Evolutionary conservation across 179 eudicot genomes (phyloP), one percentile per base, ranked within the genome.

Genomic region (Spinacia oleracea): DNA sequence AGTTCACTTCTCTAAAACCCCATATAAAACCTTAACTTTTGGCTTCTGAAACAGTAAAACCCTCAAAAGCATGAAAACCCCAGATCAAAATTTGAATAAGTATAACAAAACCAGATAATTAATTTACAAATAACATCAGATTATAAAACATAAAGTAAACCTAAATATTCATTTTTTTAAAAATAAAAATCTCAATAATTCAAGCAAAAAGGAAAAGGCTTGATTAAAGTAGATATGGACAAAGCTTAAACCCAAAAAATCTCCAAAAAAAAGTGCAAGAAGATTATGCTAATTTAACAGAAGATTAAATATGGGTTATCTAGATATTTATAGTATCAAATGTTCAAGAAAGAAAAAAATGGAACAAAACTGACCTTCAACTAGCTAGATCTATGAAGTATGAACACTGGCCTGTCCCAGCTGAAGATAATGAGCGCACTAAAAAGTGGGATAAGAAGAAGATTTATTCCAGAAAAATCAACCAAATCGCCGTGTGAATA

Each of bases 1-100:
- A 78, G 29, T 67, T 77, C 82, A 79, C 81, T 59, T 38, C 20
- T 67, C 62, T 58, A 46, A 78, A 68, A 55, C 68, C 78, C 75
- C 63, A 69, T 7, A 21, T 45, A 72, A n/a, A 45, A 23, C 4
- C 78, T 78, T 59, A 73, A 35, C 65, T 50, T 72, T 60, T 55
- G 3, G 48, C 50, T 70, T 77, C 76, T 69, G 71, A 77, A 77
- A 66, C 76, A 72, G 83, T 64, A 64, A 77, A 81, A 77, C 80
- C 78, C 75, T 56, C 70, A 72, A 81, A 48, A 77, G 16, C 75
- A 77, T 72, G 53, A 56, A 73, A 81, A 15, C 16, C 48, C 32
- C 48, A 53, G 48, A 31, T 14, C 64, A 9, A 16, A 34, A 51
- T 51, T 48, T 23, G 51, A 15, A 11, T 15, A 29, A 46, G n/a